phyloP scores from a whole-genome alignment of 176 grass and related monocot species.

The Otatea glauca region DNA sequence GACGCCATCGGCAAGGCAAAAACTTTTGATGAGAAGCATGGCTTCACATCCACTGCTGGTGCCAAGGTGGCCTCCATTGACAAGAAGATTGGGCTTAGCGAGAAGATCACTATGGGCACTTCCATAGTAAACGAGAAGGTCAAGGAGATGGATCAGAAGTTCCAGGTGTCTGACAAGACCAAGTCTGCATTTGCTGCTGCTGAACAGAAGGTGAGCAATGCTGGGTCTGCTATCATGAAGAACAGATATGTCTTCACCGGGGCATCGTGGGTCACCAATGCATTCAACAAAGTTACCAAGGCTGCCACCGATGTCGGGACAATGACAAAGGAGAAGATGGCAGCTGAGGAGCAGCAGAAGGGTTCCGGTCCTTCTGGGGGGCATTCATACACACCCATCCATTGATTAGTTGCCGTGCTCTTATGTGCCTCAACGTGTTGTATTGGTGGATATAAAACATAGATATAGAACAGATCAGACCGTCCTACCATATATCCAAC shows the following conservation, averaged over 20 bases:
- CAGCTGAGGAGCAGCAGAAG: constrained; percentile 61
- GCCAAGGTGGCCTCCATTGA: constrained; percentile 78
- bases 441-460: constrained; percentile 44
- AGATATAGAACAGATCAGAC: constrained; percentile 48
- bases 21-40: constrained; percentile 72
- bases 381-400: constrained; percentile 50
- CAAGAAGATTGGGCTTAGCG: constrained; percentile 81
- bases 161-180: constrained; percentile 87
- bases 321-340: constrained; percentile 94
- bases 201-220: constrained; percentile 75
- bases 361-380: constrained; percentile 46
- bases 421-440: constrained; percentile 31
- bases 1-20: constrained; percentile 73
- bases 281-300: constrained; percentile 75
- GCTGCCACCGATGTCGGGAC: constrained; percentile 64
- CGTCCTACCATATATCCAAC: constrained; percentile 10
- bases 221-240: constrained; percentile 83
- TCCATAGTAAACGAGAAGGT: constrained; percentile 72
- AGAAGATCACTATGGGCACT: constrained; percentile 76
- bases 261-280: constrained; percentile 65
- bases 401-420: constrained; percentile 8
- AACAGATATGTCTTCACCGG: constrained; percentile 85
- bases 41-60: constrained; percentile 75
- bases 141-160: constrained; percentile 83
- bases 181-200: constrained; percentile 63